Conservation (phyloP, 306 rosid genomes). For the Rosa persica region DNA sequence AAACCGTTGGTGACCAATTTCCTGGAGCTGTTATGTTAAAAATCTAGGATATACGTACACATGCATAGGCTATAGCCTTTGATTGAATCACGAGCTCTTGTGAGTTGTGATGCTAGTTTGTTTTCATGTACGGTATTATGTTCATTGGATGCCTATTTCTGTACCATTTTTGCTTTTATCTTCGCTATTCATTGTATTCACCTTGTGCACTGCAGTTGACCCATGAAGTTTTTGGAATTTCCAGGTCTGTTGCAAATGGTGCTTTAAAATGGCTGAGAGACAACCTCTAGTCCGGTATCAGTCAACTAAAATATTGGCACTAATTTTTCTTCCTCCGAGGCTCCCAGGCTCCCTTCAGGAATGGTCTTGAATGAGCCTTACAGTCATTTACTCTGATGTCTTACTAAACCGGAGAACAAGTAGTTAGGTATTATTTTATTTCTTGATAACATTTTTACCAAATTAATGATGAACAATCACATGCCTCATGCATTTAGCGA, state of each 20-base stretch:
- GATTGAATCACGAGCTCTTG: not conserved
- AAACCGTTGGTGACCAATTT: not conserved
- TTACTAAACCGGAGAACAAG: conserved; percentile 24
- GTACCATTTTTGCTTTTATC: not conserved
- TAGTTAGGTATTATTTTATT: conserved; percentile 49
- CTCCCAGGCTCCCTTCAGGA: not conserved
- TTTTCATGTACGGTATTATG: not conserved
- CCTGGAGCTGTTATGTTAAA: not conserved
- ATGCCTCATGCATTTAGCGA: not conserved
- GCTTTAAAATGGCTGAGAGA: conserved; percentile 93
- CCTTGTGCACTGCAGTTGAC: conserved; percentile 4
- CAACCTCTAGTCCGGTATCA: conserved; percentile 53
- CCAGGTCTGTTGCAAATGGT: conserved; percentile 80
- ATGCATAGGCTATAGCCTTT: not conserved
- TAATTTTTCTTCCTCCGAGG: conserved; percentile 16
- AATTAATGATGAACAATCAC: conserved; percentile 22
- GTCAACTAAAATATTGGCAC: not conserved
- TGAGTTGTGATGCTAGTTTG: not conserved
- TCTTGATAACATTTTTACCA: conserved; percentile 23
- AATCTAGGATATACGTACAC: not conserved
- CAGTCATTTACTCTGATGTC: conserved; percentile 31
- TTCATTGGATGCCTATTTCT: conserved; percentile 13
- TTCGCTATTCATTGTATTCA: not conserved
- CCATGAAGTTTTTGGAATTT: conserved; percentile 10
- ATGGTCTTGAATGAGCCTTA: conserved; percentile 18